A percentile compares a stretch with the other conserved stretches of the same genome.
Evolutionary conservation across 371 early-diverging fungal species (phyloP).

Genomic region (Rhizopus delemar): DNA sequence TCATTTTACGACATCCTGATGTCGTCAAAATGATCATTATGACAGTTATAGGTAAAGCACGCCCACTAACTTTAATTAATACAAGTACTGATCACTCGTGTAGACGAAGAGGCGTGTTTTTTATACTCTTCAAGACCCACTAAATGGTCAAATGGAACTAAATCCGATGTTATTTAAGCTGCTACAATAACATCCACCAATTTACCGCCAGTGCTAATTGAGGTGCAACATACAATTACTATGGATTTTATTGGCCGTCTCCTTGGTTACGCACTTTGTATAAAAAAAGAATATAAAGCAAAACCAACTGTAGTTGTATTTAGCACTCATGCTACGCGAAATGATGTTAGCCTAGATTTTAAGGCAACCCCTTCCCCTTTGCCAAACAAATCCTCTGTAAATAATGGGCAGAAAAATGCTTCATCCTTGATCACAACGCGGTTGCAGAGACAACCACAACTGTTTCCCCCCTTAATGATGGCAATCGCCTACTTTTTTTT

Average conservation of each 20-base stretch:
- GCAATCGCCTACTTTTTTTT: conserved; percentile 17
- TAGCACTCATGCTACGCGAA: conserved; percentile 16
- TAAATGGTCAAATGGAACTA: too few species aligned
- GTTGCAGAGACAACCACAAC: conserved; percentile 14
- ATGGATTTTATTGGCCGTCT: conserved; percentile 12
- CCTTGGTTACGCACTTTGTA: conserved; percentile 4
- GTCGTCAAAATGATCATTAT: conserved; percentile 11
- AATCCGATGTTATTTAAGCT: conserved; percentile 16
- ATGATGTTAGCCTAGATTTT: conserved; percentile 13
- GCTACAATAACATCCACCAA: conserved; percentile 8
- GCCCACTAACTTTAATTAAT: conserved; percentile 3
- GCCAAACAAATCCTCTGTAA: conserved; percentile 14
- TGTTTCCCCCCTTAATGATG: conserved; percentile 18
- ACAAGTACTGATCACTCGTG: conserved; percentile 12
- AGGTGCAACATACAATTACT: conserved; percentile 19
- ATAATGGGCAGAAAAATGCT: conserved; percentile 22
- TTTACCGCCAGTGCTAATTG: conserved; percentile 14
- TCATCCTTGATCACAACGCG: conserved; percentile 15
- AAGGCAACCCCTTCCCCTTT: conserved; percentile 10
- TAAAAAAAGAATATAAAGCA: conserved; percentile 15
- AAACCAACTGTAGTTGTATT: conserved; percentile 20
- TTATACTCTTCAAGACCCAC: conserved; percentile 9
- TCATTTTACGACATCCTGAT: too few species aligned
- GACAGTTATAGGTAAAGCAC: conserved; percentile 14
- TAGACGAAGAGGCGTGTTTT: conserved; percentile 10